phyloP scores from a whole-genome alignment of 2,329 filamentous ascomycete species.

The Verruconis gallopava region DNA sequence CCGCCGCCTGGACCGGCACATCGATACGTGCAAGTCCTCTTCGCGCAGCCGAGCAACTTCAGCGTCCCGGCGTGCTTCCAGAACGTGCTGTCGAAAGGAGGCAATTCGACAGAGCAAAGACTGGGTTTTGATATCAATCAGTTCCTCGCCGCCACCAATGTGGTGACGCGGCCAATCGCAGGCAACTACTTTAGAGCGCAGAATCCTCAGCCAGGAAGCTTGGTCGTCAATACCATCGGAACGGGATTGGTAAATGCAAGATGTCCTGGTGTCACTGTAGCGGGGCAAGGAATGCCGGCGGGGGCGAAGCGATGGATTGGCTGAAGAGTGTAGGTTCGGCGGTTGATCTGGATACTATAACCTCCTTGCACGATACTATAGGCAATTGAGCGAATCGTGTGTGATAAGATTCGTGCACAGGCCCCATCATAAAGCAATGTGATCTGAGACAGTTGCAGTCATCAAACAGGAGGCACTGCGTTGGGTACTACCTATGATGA shows the following conservation, averaged over 20 bases:
- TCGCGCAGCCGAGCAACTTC: slow-evolving; percentile 10
- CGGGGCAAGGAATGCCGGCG: background rate
- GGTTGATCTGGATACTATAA: no score
- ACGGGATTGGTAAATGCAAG: slow-evolving; percentile 1
- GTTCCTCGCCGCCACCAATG: slow-evolving; percentile 5
- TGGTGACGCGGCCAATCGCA: slow-evolving; percentile 8
- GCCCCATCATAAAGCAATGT: no score
- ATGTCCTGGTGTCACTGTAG: slow-evolving; percentile 3
- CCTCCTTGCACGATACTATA: no score
- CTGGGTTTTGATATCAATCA: slow-evolving; percentile 9
- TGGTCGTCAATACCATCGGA: background rate
- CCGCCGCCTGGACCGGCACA: slow-evolving; percentile 10
- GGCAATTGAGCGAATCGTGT: no score
- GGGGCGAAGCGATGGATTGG: background rate
- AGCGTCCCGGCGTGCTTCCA: slow-evolving; percentile 6
- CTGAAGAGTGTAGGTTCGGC: no score
- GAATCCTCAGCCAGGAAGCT: slow-evolving; percentile 5
- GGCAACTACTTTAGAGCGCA: slow-evolving; percentile 9
- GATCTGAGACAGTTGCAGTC: no score
- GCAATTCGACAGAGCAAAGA: background rate
- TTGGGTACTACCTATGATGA: no score
- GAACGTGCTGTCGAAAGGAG: slow-evolving; percentile 5
- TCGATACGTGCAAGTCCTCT: slow-evolving; percentile 11
- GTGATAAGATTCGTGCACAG: no score
- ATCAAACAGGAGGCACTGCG: no score